phyloP scores from a whole-genome alignment of 192 early-diverging fungal species.

The Backusella tuberculispora region DNA sequence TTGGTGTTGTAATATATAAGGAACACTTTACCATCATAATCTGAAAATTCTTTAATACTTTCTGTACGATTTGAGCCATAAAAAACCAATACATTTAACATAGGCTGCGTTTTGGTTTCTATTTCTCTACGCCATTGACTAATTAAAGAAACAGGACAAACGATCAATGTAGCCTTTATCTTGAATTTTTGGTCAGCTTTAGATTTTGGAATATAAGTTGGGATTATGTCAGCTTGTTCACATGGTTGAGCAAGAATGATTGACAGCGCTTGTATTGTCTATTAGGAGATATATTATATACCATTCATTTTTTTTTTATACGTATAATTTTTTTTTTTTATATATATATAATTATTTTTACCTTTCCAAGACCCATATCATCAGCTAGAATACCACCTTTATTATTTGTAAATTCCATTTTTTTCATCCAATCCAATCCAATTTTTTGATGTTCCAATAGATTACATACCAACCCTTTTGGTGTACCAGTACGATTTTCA shows the following conservation, averaged over 20 bases:
- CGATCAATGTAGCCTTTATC: slow-evolving; percentile 65
- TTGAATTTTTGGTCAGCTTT: slow-evolving; percentile 27
- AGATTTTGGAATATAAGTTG: background rate
- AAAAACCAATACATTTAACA: slow-evolving; percentile 63
- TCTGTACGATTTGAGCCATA: slow-evolving; percentile 52
- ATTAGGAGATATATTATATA: background rate
- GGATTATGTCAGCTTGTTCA: background rate
- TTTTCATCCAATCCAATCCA: slow-evolving; percentile 62
- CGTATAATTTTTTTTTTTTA: too few species aligned
- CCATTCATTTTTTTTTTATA: background rate
- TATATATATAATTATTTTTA: background rate
- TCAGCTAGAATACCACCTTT: slow-evolving; percentile 66
- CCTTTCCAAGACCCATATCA: slow-evolving; percentile 76
- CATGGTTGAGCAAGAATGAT: slow-evolving; percentile 55
- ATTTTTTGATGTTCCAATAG: slow-evolving; percentile 63
- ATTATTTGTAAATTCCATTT: slow-evolving; percentile 50
- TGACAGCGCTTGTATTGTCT: slow-evolving; percentile 74
- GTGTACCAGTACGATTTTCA: slow-evolving; percentile 50
- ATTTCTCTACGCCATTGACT: slow-evolving; percentile 78
- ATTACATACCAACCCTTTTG: slow-evolving; percentile 46
- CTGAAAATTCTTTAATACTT: slow-evolving; percentile 41
- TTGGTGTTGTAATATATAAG: background rate
- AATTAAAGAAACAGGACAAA: slow-evolving; percentile 71
- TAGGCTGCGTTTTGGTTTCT: slow-evolving; percentile 51
- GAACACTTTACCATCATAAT: slow-evolving; percentile 50